These are phyloP conservation scores for Globisporangium cylindrosporum DNA, from an alignment of 352 stramenopile genomes.

Conservation along the genomic window DNA sequence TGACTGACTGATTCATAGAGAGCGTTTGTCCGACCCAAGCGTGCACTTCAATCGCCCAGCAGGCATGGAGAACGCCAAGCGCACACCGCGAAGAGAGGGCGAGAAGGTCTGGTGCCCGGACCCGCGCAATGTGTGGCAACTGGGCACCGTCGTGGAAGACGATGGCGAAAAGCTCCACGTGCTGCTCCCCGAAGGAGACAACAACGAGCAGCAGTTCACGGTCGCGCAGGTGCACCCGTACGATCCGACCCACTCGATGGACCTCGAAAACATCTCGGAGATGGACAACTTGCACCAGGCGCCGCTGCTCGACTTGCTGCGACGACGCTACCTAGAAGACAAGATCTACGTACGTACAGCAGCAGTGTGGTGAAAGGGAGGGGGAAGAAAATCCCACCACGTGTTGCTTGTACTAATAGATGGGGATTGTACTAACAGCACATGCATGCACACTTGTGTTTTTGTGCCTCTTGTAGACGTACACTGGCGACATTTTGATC, in stretches of 20 bases:
- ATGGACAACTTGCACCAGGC: conserved; percentile 93
- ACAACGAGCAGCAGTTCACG: conserved; percentile 73
- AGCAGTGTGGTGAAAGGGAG: not conserved
- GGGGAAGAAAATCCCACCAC: not conserved
- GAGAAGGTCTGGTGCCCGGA: conserved; percentile 89
- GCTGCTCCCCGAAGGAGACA: conserved; percentile 70
- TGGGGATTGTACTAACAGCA: not conserved
- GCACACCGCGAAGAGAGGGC: conserved; percentile 63
- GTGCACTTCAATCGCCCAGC: not conserved
- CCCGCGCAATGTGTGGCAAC: conserved; percentile 82
- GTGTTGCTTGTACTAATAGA: not conserved
- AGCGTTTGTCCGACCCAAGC: not conserved
- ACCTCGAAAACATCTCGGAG: conserved; percentile 90
- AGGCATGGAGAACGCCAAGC: conserved; percentile 37
- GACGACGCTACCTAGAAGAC: conserved; percentile 86
- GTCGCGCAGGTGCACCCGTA: conserved; percentile 87
- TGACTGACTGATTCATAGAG: not conserved
- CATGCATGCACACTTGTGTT: not conserved
- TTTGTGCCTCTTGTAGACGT: conserved; percentile 56
- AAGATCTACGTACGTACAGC: conserved; percentile 83
- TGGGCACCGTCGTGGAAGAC: conserved; percentile 84
- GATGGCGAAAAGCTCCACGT: conserved; percentile 85
- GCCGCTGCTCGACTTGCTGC: conserved; percentile 87
- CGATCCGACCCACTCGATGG: conserved; percentile 86
- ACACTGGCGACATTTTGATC: conserved; percentile 94